Evolutionary conservation across 1,284 basidiomycete species (phyloP).

Genomic region (Heliocybe sulcata): DNA sequence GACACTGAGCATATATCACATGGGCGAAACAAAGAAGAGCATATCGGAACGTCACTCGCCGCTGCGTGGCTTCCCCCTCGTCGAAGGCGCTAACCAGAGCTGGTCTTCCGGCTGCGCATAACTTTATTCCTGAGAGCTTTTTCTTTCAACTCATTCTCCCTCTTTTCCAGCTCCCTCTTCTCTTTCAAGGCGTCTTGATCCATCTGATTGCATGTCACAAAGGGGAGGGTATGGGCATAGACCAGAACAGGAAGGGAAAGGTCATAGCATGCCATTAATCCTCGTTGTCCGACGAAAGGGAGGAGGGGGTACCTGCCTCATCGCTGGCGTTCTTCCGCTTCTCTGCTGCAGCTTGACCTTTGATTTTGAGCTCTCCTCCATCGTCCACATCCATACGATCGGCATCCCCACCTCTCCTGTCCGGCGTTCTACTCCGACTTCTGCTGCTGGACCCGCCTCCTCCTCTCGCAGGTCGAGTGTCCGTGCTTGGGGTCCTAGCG

Average conservation of each 20-base stretch:
- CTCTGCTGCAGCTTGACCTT: slow-evolving; percentile 55
- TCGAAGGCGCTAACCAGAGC: background rate
- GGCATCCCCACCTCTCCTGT: slow-evolving; percentile 7
- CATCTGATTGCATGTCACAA: slow-evolving; percentile 7
- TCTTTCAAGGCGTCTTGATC: slow-evolving; percentile 13
- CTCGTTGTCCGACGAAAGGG: slow-evolving; percentile 2
- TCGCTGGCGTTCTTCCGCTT: slow-evolving; percentile 38
- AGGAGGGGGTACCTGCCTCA: slow-evolving; percentile 15
- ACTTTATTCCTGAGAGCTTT: slow-evolving; percentile 76
- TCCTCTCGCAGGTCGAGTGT: slow-evolving; percentile 11
- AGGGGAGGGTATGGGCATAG: background rate
- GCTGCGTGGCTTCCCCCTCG: too few species aligned
- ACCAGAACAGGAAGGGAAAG: background rate
- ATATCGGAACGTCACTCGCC: background rate
- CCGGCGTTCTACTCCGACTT: slow-evolving; percentile 14
- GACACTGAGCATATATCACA: background rate
- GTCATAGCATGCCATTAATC: slow-evolving; percentile 7
- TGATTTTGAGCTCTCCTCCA: slow-evolving; percentile 57
- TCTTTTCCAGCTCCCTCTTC: slow-evolving; percentile 40
- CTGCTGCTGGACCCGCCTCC: slow-evolving; percentile 19
- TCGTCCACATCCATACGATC: slow-evolving; percentile 42
- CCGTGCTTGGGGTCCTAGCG: background rate
- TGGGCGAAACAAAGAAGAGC: background rate
- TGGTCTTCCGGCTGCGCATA: slow-evolving; percentile 54
- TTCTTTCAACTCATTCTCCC: slow-evolving; percentile 73